Evolutionary conservation across 345 rosid species (phyloP), one percentile per base, ranked within the genome.

Genomic region (Camelina neglecta): DNA sequence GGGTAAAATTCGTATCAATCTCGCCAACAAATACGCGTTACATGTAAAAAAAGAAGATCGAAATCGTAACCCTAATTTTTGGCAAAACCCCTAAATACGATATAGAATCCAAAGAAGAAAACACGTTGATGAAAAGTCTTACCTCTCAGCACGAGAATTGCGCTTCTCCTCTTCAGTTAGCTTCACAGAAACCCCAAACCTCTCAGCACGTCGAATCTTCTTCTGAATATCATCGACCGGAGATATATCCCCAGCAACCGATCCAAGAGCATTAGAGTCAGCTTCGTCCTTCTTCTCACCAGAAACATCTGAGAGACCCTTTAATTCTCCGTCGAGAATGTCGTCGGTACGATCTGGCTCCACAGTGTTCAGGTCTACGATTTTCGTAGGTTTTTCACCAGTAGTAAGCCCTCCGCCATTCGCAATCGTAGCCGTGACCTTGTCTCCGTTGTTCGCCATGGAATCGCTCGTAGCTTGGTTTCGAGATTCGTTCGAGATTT

Each of bases 71-170:
- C 79, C 75, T 81, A 74, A 70, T 67, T 8, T 65, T 8, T 4
- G 4, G 11, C 65, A 50, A 72, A 45, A 67, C 55, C 29, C 29
- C 29, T 18, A 71, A 24, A 31, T 51, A 2, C 64, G 5, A 69
- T 2, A 51, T 2, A 51, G 2, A 31, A 47, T n/a, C 7, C 53
- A 29, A 47, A 44, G 49, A 44, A 44, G 11, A 3, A 3, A 4
- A 44, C 49, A 44, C 0, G 5, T 44, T 44, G 44, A 41, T 29
- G 5, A 29, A 4, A 41, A 44, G 16, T 13, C 16, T 44, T 71
- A 92, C 97, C 97, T 92, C 81, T 89, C 97, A 47, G 99, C 97
- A 8, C 99, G 93, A 67, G 93, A 86, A 85, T 83, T 86, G 31
- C 97, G 97, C 74, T 95, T 95, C 85, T 95, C 99, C 68, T 86